Percentiles rank a stretch among this genome's conserved stretches.
Evolutionary conservation across 345 rosid species (phyloP).

Genomic region (Xanthoceras sorbifolium): DNA sequence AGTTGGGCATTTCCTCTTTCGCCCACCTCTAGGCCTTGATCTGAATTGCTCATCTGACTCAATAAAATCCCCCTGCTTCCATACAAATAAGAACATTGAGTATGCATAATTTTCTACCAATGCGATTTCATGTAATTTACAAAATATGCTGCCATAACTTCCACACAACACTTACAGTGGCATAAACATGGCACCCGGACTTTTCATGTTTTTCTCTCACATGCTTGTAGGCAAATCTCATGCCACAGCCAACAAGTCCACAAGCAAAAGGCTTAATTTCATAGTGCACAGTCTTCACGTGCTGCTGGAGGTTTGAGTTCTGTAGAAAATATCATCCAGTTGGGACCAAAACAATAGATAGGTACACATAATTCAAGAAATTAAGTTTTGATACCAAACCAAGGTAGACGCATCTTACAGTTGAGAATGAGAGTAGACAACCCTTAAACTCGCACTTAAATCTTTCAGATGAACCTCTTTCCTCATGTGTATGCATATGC

Average conservation of each 20-base stretch:
- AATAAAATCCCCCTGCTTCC: constrained; percentile 70
- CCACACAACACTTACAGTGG: constrained; percentile 55
- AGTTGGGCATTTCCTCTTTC: constrained; percentile 57
- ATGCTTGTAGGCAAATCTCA: constrained; percentile 77
- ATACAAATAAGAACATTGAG: background rate
- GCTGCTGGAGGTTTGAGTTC: constrained; percentile 70
- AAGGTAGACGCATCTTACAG: constrained; percentile 38
- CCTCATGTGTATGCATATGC: constrained; percentile 65
- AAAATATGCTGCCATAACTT: no score
- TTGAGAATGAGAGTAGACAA: constrained; percentile 63
- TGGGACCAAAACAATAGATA: background rate
- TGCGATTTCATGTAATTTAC: no score
- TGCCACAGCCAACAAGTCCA: constrained; percentile 59
- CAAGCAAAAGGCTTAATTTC: constrained; percentile 55
- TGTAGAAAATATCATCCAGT: no score
- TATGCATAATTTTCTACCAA: no score
- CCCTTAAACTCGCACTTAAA: constrained; percentile 57
- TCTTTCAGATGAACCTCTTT: constrained; percentile 33
- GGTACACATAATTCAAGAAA: background rate
- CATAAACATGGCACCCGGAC: constrained; percentile 48
- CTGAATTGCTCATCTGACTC: constrained; percentile 64
- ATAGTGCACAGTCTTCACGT: constrained; percentile 68
- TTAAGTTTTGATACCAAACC: background rate
- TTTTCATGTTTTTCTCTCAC: constrained; percentile 80
- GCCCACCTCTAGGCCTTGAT: constrained; percentile 78